Conservation (phyloP, 768 basidiomycete genomes). For the Tulasnella sp. region DNA sequence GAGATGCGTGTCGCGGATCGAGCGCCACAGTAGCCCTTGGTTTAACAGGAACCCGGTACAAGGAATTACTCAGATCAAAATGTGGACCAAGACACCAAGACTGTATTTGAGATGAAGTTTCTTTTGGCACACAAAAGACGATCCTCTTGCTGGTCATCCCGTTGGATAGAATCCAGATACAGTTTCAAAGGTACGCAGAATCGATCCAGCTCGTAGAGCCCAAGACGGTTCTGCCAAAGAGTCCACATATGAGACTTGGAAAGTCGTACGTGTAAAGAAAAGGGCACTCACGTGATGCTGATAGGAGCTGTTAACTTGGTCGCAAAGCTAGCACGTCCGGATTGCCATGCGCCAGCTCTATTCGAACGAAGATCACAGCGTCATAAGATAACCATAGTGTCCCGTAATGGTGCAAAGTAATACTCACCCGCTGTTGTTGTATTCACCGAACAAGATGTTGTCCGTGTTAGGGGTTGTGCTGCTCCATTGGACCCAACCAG, state of each 20-base stretch:
- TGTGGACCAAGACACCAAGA: background rate
- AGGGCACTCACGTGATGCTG: background rate
- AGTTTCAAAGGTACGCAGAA: constrained; percentile 8
- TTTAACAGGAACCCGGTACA: background rate
- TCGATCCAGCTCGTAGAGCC: constrained; percentile 18
- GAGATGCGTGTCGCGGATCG: too few relatives aligned
- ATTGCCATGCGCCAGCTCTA: constrained; percentile 22
- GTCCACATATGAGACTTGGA: background rate
- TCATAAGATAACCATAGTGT: background rate
- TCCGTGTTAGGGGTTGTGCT: constrained; percentile 28
- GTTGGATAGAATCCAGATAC: background rate
- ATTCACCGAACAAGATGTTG: constrained; percentile 32
- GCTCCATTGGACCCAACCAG: constrained; percentile 29
- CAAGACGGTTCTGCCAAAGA: constrained; percentile 8
- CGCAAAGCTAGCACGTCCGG: constrained; percentile 28
- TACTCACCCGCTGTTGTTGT: constrained; percentile 28
- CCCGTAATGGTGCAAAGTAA: background rate
- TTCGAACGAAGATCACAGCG: constrained; percentile 3
- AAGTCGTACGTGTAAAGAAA: background rate
- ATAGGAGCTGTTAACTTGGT: constrained; percentile 25
- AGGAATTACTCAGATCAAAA: background rate
- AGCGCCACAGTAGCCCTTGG: background rate
- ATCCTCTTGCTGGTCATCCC: background rate
- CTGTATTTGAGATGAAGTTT: background rate
- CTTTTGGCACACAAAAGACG: background rate